Base-by-base conservation (phyloP, 306 rosid genomes). In the Cicer chorassanicum region DNA sequence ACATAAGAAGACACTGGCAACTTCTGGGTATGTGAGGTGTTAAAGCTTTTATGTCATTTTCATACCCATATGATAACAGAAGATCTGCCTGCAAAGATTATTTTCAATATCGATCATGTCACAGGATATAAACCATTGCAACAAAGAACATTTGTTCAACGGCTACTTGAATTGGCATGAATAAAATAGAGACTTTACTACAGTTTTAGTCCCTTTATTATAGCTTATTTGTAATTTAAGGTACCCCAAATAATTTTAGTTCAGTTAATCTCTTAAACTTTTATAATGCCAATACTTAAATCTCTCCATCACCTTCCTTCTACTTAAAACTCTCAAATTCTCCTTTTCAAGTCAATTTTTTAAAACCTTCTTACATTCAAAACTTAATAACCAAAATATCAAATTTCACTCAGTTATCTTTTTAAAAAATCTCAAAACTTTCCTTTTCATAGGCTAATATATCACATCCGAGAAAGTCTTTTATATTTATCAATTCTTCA, bases 1-100 rank as follows among this genome's bases (percentile, higher is more conserved):
- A 91, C 98, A 94, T 94, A 15, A 94, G 92, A 86, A 94, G 96
- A 73, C 95, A 94, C 72, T 94, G 99, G 81, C 99, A 94, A 71
- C 87, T 75, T 81, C 93, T 86, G 46, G 97, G 99, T 59, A 90
- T 61, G 24, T 94, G 93, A 78, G 93, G 84, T 62, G 92, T 79
- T 68, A 94, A 78, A 72, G 95, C 87, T 85, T 91, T 91, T 81
- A 94, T 84, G 74, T 94, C 99, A 70, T 85, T 83, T 86, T 94
- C 97, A 60, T 92, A 91, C 45, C 99, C 99, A 48, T 85, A 90
- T 68, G 99, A 94, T 80, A 94, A 76, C 43, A 94, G 82, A 83
- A 94, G 97, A 88, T 94, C 99, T 57, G 99, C 99, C 99, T 92
- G 95, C 59, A 82, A 90, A 61, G 57, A 84, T 75, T 56, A 56